Evolutionary conservation across 306 rosid species (phyloP), one percentile per base, ranked within the genome.

Genomic region (Casuarina glauca): DNA sequence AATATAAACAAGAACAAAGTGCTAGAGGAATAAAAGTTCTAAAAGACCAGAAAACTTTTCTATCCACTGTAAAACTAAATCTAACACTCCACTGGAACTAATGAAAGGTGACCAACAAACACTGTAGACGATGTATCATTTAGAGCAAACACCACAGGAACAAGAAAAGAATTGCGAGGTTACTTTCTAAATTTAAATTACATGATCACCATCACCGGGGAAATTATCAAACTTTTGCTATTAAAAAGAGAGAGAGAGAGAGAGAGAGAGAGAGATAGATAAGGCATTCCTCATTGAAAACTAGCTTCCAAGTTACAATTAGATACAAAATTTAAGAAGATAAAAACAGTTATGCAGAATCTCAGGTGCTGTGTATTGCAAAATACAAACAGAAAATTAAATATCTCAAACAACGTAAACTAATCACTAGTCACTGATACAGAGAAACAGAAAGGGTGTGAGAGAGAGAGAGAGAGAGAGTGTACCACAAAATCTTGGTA

Each of bases 401-500:
- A 20, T 8, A 32, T 20, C 16, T 5, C n/a, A 32, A 44, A 58
- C 13, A 44, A 44, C 8, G 48, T 19, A 52, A 52, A 16, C 60
- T 54, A 54, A 17, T 19, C 16, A 41, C 4, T 32, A 26, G 43
- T 35, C 42, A 58, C 26, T 44, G 42, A 55, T 41, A 35, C 6
- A 50, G 9, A 39, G 42, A 46, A 44, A n/a, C 46, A 11, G 4
- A 38, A 45, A 44, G 8, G 17, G 70, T 20, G n/a, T n/a, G n/a
- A 12, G 9, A 9, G 5, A 9, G 15, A 17, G 58, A 41, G 39
- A 8, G 52, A 12, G 52, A 43, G 36, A 72, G 66, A 67, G 42
- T 73, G 50, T 92, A 95, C 98, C 97, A 91, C 85, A 78, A 95
- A 89, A 81, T 95, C 98, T 86, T 95, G 98, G 85, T 92, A 93